Conservation (phyloP, 2,329 filamentous ascomycete species). For the Paracoccidioides brasiliensis region DNA sequence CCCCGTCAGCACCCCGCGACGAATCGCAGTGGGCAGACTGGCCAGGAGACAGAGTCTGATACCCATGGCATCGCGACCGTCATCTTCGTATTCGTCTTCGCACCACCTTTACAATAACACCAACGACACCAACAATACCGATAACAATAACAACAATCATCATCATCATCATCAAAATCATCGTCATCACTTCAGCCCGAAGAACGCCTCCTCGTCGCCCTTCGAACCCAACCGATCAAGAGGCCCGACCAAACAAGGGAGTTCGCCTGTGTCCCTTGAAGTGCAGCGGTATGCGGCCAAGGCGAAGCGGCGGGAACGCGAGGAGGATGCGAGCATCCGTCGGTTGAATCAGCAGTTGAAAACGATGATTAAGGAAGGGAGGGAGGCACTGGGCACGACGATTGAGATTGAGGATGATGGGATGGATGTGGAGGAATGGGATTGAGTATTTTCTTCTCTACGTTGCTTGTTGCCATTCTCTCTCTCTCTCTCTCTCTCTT, state of each 20-base stretch:
- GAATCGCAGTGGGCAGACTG: conserved; percentile 2
- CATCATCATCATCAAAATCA: neutral
- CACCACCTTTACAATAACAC: too few species aligned
- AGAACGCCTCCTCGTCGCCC: neutral
- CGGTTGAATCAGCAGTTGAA: conserved; percentile 67
- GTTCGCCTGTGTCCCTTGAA: conserved; percentile 37
- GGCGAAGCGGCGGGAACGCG: conserved; percentile 58
- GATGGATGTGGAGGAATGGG: conserved; percentile 23
- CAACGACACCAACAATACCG: too few species aligned
- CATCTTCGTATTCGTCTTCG: conserved; percentile 1
- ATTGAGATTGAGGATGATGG: conserved; percentile 48
- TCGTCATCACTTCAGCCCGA: neutral
- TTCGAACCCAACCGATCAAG: conserved; percentile 16
- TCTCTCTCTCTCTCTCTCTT: too few species aligned
- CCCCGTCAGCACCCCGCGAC: conserved; percentile 5
- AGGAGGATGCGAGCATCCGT: conserved; percentile 65
- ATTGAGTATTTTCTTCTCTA: conserved; percentile 8
- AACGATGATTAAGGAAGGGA: conserved; percentile 79
- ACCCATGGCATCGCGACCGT: conserved; percentile 10
- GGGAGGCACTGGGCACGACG: conserved; percentile 67
- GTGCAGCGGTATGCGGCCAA: conserved; percentile 62
- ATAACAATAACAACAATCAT: neutral
- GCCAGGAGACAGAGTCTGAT: conserved; percentile 6
- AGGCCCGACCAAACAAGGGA: conserved; percentile 18
- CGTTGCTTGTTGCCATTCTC: too few species aligned